phyloP scores from a whole-genome alignment of 2,329 filamentous ascomycete genomes.

The Aspergillus melleus region DNA sequence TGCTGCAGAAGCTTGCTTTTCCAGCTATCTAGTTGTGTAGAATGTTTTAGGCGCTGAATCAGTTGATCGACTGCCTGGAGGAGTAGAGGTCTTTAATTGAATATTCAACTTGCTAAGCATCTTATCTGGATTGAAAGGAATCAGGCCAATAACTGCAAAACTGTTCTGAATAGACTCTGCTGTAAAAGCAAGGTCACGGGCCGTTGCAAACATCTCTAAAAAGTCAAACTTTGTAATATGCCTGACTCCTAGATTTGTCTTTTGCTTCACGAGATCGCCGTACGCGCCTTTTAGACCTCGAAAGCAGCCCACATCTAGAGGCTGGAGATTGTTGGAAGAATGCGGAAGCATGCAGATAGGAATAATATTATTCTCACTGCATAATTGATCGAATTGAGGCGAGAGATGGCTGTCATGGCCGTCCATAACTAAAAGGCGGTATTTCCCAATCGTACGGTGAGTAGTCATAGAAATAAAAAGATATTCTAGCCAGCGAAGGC shows the following conservation, averaged over 20 bases:
- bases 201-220: background rate
- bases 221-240: conserved; percentile 10
- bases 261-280: background rate
- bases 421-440: background rate
- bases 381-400: no score
- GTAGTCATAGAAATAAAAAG: no score
- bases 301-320: no score
- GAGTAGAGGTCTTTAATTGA: background rate
- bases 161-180: background rate
- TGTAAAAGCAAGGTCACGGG: background rate
- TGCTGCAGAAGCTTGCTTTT: background rate
- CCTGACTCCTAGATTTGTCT: background rate
- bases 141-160: conserved; percentile 1
- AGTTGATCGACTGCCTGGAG: background rate
- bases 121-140: conserved; percentile 1
- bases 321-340: no score
- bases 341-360: no score
- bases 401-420: no score
- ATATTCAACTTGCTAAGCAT: conserved; percentile 3
- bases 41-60: background rate
- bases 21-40: background rate
- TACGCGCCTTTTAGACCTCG: background rate
- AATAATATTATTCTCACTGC: no score
- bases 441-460: background rate
- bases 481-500: no score